A percentile compares a stretch with the other conserved stretches of the same genome.
These are phyloP conservation scores for Canna indica DNA, from an alignment of 176 grass and related monocot species.

Conservation along the genomic window DNA sequence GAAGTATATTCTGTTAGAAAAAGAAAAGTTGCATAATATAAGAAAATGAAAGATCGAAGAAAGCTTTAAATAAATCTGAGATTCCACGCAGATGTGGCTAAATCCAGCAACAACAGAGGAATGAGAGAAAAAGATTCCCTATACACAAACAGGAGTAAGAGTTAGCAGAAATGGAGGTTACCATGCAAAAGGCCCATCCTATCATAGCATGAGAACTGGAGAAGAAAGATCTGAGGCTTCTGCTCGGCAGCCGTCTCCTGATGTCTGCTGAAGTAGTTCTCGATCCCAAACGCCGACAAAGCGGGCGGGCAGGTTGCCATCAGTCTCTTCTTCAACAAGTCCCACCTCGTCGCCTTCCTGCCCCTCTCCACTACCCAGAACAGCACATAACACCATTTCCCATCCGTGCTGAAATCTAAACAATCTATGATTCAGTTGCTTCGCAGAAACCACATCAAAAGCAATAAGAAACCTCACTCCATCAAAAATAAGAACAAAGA, in stretches of 20 bases:
- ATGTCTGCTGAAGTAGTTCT: neutral
- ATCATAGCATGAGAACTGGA: constrained; percentile 16
- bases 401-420: constrained; percentile 24
- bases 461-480: neutral
- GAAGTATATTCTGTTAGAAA: neutral
- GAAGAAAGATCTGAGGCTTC: constrained; percentile 10
- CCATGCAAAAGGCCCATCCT: constrained; percentile 21
- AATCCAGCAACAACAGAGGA: neutral
- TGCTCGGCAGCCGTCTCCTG: constrained; percentile 4
- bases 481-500: neutral
- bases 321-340: constrained; percentile 16
- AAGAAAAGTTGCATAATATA: neutral
- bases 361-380: constrained; percentile 18
- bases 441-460: neutral
- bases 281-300: constrained; percentile 5
- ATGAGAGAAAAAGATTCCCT: neutral
- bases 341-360: constrained; percentile 12
- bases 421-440: constrained; percentile 1
- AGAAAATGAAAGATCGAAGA: neutral
- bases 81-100: neutral
- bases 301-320: constrained; percentile 9
- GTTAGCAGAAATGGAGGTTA: constrained; percentile 4
- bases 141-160: neutral
- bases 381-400: constrained; percentile 17
- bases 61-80: neutral